These are phyloP conservation scores for Primulina tabacum DNA, from an alignment of 257 asterid genomes.

Conservation along the genomic window DNA sequence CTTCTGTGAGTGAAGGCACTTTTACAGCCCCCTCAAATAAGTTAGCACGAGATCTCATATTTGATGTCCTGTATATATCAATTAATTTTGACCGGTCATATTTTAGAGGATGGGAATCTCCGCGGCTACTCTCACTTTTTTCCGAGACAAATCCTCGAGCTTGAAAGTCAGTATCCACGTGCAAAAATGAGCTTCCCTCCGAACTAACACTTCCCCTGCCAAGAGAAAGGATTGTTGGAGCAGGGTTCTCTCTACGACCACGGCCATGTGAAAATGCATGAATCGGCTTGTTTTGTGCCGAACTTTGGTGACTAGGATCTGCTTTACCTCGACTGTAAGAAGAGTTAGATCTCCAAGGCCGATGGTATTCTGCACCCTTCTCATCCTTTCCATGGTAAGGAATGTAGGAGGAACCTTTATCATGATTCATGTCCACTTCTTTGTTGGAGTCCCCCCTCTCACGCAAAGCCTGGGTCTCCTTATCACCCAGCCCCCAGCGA, in stretches of 20 bases:
- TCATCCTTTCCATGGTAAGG: conserved; percentile 72
- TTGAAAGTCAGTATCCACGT: conserved; percentile 35
- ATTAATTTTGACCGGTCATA: conserved; percentile 69
- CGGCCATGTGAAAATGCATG: conserved; percentile 65
- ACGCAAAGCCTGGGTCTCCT: conserved; percentile 47
- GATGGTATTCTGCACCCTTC: conserved; percentile 69
- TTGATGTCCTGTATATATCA: conserved; percentile 63
- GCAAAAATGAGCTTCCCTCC: conserved; percentile 41
- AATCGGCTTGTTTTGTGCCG: conserved; percentile 51
- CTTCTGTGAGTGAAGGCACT: conserved; percentile 75
- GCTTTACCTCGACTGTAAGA: conserved; percentile 73
- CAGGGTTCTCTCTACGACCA: conserved; percentile 69
- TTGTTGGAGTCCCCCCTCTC: conserved; percentile 73
- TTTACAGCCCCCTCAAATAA: conserved; percentile 44
- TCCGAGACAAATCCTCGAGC: conserved; percentile 47
- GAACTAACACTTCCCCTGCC: conserved; percentile 66
- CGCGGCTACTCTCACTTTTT: conserved; percentile 51
- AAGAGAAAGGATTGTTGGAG: conserved; percentile 40
- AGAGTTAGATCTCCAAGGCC: conserved; percentile 77
- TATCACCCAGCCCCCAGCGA: conserved; percentile 89
- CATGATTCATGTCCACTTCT: conserved; percentile 52
- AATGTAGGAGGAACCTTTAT: conserved; percentile 48
- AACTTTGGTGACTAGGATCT: conserved; percentile 60
- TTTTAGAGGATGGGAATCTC: conserved; percentile 35
- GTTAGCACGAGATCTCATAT: conserved; percentile 41